A percentile compares a stretch with the other conserved stretches of the same genome.
These are phyloP conservation scores for Fusarium setosum DNA, from an alignment of 2,329 filamentous ascomycete species.

Conservation along the genomic window DNA sequence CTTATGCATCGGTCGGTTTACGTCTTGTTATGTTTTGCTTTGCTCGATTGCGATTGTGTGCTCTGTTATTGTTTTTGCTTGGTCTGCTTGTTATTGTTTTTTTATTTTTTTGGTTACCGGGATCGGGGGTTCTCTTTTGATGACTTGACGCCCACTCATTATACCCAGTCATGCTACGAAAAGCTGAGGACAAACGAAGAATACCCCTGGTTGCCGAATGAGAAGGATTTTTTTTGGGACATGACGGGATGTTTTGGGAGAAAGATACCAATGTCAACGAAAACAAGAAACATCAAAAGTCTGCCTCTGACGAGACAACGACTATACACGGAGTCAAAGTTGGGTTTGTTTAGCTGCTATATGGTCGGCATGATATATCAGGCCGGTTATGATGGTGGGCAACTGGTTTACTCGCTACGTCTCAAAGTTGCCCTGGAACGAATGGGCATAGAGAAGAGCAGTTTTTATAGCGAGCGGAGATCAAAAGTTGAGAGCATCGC, in stretches of 20 bases:
- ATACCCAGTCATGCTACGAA: conserved; percentile 50
- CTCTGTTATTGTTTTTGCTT: conserved; percentile 17
- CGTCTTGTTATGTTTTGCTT: conserved; percentile 47
- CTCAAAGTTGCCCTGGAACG: neutral
- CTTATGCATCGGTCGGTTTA: conserved; percentile 61
- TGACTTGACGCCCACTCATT: conserved; percentile 48
- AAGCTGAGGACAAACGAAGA: conserved; percentile 46
- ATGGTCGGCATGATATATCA: conserved; percentile 27
- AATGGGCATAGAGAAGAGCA: neutral
- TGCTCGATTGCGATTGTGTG: conserved; percentile 31
- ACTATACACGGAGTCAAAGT: conserved; percentile 39
- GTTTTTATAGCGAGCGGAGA: conserved; percentile 11
- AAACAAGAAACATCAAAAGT: conserved; percentile 38
- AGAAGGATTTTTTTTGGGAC: conserved; percentile 40
- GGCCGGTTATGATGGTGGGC: conserved; percentile 12
- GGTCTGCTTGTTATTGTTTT: conserved; percentile 30
- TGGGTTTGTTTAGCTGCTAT: conserved; percentile 33
- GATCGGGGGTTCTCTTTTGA: conserved; percentile 47
- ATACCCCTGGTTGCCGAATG: conserved; percentile 48
- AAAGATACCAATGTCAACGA: conserved; percentile 42
- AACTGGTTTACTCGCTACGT: conserved; percentile 27
- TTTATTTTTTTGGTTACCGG: conserved; percentile 39
- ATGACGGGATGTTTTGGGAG: conserved; percentile 39
- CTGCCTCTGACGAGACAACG: conserved; percentile 27
- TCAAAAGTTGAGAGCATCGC: conserved; percentile 39